Evolutionary conservation across 2,329 filamentous ascomycete genomes (phyloP), one percentile per base, ranked within the genome.

Genomic region (Claviceps arundinis): DNA sequence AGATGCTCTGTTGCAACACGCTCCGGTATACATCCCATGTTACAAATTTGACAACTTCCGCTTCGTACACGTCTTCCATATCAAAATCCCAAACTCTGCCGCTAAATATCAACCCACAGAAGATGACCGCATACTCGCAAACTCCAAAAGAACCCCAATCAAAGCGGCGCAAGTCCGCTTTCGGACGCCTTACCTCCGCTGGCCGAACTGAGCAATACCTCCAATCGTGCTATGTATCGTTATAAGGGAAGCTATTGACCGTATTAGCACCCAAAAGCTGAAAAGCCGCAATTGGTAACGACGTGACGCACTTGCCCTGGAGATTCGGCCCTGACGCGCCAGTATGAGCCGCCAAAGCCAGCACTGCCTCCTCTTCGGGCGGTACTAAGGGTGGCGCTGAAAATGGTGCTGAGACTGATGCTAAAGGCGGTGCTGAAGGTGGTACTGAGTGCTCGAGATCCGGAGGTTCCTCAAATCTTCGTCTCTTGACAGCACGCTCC

Each of bases 321-420:
- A 72, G 76, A 30, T 73, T 69, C 4, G 67, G 60, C 3, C 62
- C 54, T 2, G 63, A 61, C 2, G 64, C 56, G 34, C 65, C 65
- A 58, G 68, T 72, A 53, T 75, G 71, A 3, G 67, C 70, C 17
- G 73, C 70, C 43, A 77, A 59, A 7, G 71, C 73, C 55, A 77
- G 56, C 13, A 77, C 70, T 5, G 72, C 72, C 52, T 75, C 73
- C 53, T 77, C 74, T 30, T 75, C 72, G 14, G 74, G 59, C 0
- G 64, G 59, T 1, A 9, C 30, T 34, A 34, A 34, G 9, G 9
- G 3, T 11, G 24, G 4, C 4, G 1, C 4, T 24, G 24, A 24
- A 24, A 5, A 5, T 24, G 30, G 30, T 34, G 30, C 9, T 11
- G 9, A 30, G 7, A 8, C 7, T 30, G 26, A 7, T 30, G 26